Evolutionary conservation across 2,329 filamentous ascomycete genomes (phyloP).

Genomic region (Talaromyces sp.): DNA sequence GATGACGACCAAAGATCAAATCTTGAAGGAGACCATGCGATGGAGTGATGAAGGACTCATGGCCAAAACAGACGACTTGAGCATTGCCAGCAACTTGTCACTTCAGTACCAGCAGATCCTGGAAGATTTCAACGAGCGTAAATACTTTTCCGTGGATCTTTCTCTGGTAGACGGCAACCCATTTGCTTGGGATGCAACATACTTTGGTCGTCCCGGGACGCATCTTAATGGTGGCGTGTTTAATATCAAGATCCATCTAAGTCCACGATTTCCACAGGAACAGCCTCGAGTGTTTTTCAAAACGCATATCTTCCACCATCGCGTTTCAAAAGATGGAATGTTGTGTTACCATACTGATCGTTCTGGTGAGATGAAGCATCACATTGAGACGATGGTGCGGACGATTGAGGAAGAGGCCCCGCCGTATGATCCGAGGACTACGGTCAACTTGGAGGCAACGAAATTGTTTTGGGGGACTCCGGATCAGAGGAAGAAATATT

Average conservation of each 20-base stretch:
- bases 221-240: slow-evolving; percentile 91
- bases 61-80: slow-evolving; percentile 63
- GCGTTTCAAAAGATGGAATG: slow-evolving; percentile 74
- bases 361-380: slow-evolving; percentile 72
- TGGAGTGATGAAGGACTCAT: slow-evolving; percentile 70
- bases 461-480: slow-evolving; percentile 80
- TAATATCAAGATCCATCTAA: slow-evolving; percentile 73
- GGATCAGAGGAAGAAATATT: slow-evolving; percentile 80
- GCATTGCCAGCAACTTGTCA: slow-evolving; percentile 75
- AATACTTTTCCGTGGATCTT: slow-evolving; percentile 69
- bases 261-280: slow-evolving; percentile 79
- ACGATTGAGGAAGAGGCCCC: slow-evolving; percentile 84
- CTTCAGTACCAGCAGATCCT: slow-evolving; percentile 82
- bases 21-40: slow-evolving; percentile 66
- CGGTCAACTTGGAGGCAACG: slow-evolving; percentile 81
- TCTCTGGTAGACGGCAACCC: slow-evolving; percentile 77
- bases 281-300: slow-evolving; percentile 81
- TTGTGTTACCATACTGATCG: slow-evolving; percentile 75
- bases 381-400: slow-evolving; percentile 78
- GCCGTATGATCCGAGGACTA: slow-evolving; percentile 82
- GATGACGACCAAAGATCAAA: slow-evolving; percentile 61
- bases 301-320: slow-evolving; percentile 81
- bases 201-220: slow-evolving; percentile 89
- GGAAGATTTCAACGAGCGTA: slow-evolving; percentile 68
- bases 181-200: slow-evolving; percentile 83